Base-by-base conservation (phyloP, 2,329 filamentous ascomycete species). In the Alternaria triticimaculans region DNA sequence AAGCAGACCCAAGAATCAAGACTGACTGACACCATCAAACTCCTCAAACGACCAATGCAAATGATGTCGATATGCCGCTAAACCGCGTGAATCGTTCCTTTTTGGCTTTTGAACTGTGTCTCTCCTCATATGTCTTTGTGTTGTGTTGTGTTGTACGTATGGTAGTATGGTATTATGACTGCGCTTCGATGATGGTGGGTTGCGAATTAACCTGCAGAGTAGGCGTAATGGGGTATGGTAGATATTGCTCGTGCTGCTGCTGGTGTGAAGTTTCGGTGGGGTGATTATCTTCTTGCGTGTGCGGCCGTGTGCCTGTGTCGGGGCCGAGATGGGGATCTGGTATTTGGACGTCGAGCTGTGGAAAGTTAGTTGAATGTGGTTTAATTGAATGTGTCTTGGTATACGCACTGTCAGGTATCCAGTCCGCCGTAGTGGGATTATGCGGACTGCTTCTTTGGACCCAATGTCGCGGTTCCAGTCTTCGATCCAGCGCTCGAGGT, bases 401-500 rank as follows among this genome's bases (percentile, higher is more conserved):
- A 51, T 6, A 79, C 89, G 82, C 81, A 92, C 90, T 70, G 87
- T 94, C 89, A 97, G 90, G 80, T 97, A 97, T 1, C 92, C 95
- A 43, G 94, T 97, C 73, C 90, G 87, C 72, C 94, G 87, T 70
- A 97, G 81, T 43, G 92, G 87, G 69, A 97, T 89, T 57, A 97
- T 88, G 78, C 87, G 91, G 21, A 95, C 93, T 25, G 86, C 86
- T 65, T 87, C 84, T 62, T 85, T 85, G 55, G 81, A 81, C n/a
- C 86, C 86, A 10, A 85, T 80, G 65, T 92, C 88, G 9, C 79
- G 77, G 78, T 99, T 99, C 94, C 95, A 97, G 63, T 89, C 86
- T 68, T 96, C 92, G 58, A 99, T 87, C 89, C 92, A 97, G 41
- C 79, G 80, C 81, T 99, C 96, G 18, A 97, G 82, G 10, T 82